Percentiles rank a stretch among this genome's conserved stretches.
These are phyloP conservation scores for Tetradesmus lagerheimii DNA, from an alignment of 139 green algal species.

Conservation along the genomic window DNA sequence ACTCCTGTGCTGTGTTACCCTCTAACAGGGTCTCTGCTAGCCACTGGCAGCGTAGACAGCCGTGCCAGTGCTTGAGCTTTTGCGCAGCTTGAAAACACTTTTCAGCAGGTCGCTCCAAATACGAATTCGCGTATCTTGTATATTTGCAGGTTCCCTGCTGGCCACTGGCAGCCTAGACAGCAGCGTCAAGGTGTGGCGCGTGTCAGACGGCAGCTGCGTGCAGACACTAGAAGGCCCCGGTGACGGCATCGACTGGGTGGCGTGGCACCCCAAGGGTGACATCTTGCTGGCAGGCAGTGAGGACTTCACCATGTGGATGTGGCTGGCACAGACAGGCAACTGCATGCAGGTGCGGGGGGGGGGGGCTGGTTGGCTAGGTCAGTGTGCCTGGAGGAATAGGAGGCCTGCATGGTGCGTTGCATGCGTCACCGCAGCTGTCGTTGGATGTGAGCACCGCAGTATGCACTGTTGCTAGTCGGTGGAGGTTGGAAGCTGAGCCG, in stretches of 20 bases:
- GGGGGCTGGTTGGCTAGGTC: background rate
- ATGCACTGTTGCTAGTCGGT: no score
- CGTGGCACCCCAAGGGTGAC: constrained; percentile 93
- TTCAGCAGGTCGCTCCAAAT: no score
- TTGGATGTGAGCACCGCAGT: no score
- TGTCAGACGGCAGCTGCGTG: constrained; percentile 47
- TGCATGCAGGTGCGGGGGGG: constrained; percentile 86
- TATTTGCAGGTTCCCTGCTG: constrained; percentile 71
- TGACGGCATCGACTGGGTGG: constrained; percentile 89
- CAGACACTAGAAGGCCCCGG: constrained; percentile 85
- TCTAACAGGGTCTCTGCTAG: no score
- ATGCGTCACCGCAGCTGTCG: no score
- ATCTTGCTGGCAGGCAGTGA: constrained; percentile 92
- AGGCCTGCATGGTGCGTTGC: no score
- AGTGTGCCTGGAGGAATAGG: background rate
- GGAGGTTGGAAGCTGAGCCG: no score
- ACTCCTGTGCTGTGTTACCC: no score
- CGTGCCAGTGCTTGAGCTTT: no score
- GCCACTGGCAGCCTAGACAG: constrained; percentile 79
- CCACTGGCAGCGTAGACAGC: no score
- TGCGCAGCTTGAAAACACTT: no score
- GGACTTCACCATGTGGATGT: constrained; percentile 98
- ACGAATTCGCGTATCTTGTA: no score
- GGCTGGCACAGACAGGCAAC: constrained; percentile 83
- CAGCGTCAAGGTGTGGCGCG: constrained; percentile 49